Conservation (phyloP, 352 stramenopile genomes). For the Phytophthora fragariae region DNA sequence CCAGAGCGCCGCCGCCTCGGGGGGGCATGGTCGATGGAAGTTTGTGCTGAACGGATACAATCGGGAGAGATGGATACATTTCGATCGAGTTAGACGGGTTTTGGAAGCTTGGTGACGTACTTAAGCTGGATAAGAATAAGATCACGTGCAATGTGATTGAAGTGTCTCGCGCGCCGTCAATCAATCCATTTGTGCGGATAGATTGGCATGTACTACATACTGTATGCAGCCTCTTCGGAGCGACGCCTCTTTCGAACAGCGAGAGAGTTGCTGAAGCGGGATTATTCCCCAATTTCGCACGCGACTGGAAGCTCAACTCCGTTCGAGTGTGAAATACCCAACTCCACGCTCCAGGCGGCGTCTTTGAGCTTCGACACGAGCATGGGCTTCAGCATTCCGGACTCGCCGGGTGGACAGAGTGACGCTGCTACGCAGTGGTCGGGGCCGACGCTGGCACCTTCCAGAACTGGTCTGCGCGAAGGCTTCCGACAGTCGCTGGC, state of each 20-base stretch:
- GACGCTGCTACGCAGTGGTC: constrained; percentile 26
- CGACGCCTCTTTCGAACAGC: constrained; percentile 9
- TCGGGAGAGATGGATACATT: constrained; percentile 14
- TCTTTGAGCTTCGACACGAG: constrained; percentile 15
- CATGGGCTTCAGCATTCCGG: constrained; percentile 79
- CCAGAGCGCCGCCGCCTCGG: constrained; percentile 29
- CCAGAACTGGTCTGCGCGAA: constrained; percentile 22
- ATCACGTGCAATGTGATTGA: not conserved
- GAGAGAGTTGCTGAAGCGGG: not conserved
- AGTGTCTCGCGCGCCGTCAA: not conserved
- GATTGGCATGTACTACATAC: not conserved
- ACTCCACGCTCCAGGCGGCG: constrained; percentile 19
- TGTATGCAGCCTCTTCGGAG: constrained; percentile 1
- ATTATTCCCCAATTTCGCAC: constrained; percentile 37
- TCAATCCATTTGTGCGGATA: constrained; percentile 1
- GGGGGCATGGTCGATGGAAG: constrained; percentile 24
- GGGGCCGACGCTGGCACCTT: constrained; percentile 6
- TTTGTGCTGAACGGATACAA: constrained; percentile 19
- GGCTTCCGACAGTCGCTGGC: constrained; percentile 34
- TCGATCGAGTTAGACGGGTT: constrained; percentile 12
- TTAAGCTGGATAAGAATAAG: constrained; percentile 16
- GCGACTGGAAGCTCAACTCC: constrained; percentile 6
- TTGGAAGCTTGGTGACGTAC: not conserved
- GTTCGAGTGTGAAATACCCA: constrained; percentile 34
- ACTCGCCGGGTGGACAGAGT: constrained; percentile 44